Evolutionary conservation across 2,329 filamentous ascomycete species (phyloP).

Genomic region (Fusarium bulbicola): DNA sequence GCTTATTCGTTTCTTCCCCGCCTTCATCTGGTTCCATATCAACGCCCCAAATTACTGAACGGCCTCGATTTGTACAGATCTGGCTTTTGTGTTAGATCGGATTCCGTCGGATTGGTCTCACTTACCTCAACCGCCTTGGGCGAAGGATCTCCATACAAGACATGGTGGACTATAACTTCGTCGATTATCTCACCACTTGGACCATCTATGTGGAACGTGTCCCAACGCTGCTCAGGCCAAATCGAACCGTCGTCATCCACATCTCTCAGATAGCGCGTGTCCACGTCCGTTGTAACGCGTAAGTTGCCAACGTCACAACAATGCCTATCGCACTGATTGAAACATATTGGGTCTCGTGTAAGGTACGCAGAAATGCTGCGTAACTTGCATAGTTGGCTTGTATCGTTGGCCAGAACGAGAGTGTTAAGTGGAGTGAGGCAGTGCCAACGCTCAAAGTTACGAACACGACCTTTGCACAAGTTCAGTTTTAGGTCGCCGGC

Average conservation of each 20-base stretch:
- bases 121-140: background rate
- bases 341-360: background rate
- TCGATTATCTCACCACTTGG: too few species aligned
- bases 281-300: too few species aligned
- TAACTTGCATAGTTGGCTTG: fast-evolving
- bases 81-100: background rate
- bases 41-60: background rate
- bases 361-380: background rate
- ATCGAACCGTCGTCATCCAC: too few species aligned
- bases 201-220: too few species aligned
- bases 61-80: background rate
- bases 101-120: fast-evolving
- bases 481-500: background rate
- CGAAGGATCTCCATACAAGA: background rate
- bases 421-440: fast-evolving
- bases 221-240: too few species aligned
- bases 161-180: too few species aligned
- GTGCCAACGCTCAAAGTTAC: background rate
- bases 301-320: background rate
- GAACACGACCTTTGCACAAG: background rate
- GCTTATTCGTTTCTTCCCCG: fast-evolving
- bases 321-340: too few species aligned
- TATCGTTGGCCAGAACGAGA: fast-evolving
- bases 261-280: too few species aligned
- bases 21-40: fast-evolving